Evolutionary conservation across 179 eudicot genomes (phyloP), one percentile per base, ranked within the genome.

Genomic region (Silene noctiflora): DNA sequence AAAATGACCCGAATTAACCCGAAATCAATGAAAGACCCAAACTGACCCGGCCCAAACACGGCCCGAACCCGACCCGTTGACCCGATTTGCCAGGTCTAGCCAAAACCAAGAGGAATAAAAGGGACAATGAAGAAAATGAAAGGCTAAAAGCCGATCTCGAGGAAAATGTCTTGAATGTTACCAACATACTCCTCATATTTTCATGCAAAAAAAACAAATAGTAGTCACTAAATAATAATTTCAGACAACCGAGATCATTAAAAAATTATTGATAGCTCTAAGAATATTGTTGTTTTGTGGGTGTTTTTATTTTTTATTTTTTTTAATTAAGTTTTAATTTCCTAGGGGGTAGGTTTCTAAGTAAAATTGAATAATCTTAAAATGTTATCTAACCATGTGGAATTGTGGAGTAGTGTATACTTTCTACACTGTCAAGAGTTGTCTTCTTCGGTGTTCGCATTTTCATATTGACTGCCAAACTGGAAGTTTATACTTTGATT

Each of bases 171-270:
- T 73, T 72, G 76, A 74, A 55, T 75, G 78, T 76, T 73, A 72
- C 84, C 84, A 84, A 81, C 86, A 81, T 81, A 59, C 82, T 78
- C 80, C 86, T 56, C 78, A 56, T 20, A 75, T 78, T 81, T 78
- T 68, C 65, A 64, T 63, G 76, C 79, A 39, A 0, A 67, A 39
- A 0, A 67, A 39, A 0, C 73, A 59, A 67, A 33, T 56, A 55
- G 14, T 39, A 44, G 48, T 44, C 71, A 5, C 17, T 67, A 67
- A 31, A 31, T 67, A 25, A 67, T 67, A 17, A 35, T 67, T 67
- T 67, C 14, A 67, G 71, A 27, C 44, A 14, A 70, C 66, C 70
- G 68, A 55, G 60, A 72, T 64, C 71, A 77, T 17, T 70, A 75
- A 61, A 16, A 64, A 58, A n/a, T n/a, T 29, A 55, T 51, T 29